Evolutionary conservation across 495 filamentous ascomycete genomes (phyloP).

Genomic region (Haplographium delicatum): DNA sequence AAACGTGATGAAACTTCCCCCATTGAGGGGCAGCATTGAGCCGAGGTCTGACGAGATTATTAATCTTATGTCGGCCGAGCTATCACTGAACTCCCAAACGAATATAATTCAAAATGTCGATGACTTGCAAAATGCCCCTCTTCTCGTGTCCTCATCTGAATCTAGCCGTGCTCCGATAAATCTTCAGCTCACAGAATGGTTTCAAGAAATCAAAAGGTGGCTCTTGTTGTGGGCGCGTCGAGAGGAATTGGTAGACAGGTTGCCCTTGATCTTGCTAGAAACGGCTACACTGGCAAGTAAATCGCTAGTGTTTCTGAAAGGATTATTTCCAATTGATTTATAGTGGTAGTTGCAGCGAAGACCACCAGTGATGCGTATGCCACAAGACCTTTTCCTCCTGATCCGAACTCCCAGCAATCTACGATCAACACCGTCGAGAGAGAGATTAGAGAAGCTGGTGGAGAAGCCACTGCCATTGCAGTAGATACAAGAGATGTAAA

Average conservation of each 20-base stretch:
- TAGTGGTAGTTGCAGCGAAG: conserved; percentile 81
- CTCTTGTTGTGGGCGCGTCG: conserved; percentile 68
- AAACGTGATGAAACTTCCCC: not conserved
- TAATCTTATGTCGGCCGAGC: conserved; percentile 6
- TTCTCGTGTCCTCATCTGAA: not conserved
- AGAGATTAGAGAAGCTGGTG: conserved; percentile 66
- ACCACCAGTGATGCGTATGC: conserved; percentile 59
- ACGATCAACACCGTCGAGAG: conserved; percentile 81
- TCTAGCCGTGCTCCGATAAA: not conserved
- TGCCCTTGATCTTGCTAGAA: conserved; percentile 66
- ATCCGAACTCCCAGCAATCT: conserved; percentile 73
- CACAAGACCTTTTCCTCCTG: conserved; percentile 61
- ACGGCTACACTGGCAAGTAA: conserved; percentile 60
- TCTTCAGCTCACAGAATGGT: conserved; percentile 19
- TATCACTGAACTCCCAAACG: not conserved
- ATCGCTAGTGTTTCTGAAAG: no score
- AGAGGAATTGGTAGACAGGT: conserved; percentile 76
- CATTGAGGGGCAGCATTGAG: not conserved
- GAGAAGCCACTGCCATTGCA: conserved; percentile 57
- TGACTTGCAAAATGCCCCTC: not conserved
- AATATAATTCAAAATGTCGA: not conserved
- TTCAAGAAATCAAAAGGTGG: conserved; percentile 36
- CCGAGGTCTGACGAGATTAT: conserved; percentile 13
- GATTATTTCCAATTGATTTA: no score
- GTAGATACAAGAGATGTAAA: conserved; percentile 64